Evolutionary conservation across 2,329 filamentous ascomycete species (phyloP).

Genomic region (Exophiala calicioides): DNA sequence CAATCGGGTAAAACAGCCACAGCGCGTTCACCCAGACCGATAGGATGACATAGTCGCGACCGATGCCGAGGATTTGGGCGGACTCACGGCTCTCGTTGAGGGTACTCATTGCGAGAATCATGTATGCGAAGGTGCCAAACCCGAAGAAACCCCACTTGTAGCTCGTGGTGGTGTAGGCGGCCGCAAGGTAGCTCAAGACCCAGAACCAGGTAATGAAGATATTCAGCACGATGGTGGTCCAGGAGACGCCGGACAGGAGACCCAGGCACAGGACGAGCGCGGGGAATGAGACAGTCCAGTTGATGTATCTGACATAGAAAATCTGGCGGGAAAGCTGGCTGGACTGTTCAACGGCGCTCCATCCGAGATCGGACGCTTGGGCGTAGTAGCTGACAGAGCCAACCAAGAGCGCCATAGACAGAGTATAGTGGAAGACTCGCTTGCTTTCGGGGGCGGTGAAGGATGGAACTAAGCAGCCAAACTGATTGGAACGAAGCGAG

Average conservation of each 20-base stretch:
- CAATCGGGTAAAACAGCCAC: conserved; percentile 51
- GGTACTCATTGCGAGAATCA: conserved; percentile 51
- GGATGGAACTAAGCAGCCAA: conserved; percentile 45
- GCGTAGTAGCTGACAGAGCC: conserved; percentile 56
- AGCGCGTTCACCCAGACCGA: conserved; percentile 48
- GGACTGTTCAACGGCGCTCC: conserved; percentile 41
- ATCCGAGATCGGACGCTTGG: conserved; percentile 56
- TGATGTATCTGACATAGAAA: conserved; percentile 59
- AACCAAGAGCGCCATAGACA: conserved; percentile 52
- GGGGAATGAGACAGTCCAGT: conserved; percentile 57
- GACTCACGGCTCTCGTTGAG: conserved; percentile 42
- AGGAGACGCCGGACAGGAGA: conserved; percentile 55
- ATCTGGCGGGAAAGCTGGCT: conserved; percentile 50
- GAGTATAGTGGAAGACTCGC: conserved; percentile 60
- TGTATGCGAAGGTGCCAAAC: conserved; percentile 53
- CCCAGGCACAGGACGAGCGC: conserved; percentile 50
- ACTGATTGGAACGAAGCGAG: conserved; percentile 33
- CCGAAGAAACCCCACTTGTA: conserved; percentile 63
- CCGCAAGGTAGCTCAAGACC: conserved; percentile 53
- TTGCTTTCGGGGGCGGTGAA: conserved; percentile 51
- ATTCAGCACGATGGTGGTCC: conserved; percentile 58
- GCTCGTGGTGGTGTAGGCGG: conserved; percentile 50
- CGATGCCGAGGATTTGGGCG: conserved; percentile 46
- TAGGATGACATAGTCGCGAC: conserved; percentile 49
- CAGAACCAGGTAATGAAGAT: conserved; percentile 55